Percentiles rank a stretch among this genome's conserved stretches.
Evolutionary conservation across 192 early-diverging fungal genomes (phyloP).

Genomic region (Lunasporangiospora selenospora): DNA sequence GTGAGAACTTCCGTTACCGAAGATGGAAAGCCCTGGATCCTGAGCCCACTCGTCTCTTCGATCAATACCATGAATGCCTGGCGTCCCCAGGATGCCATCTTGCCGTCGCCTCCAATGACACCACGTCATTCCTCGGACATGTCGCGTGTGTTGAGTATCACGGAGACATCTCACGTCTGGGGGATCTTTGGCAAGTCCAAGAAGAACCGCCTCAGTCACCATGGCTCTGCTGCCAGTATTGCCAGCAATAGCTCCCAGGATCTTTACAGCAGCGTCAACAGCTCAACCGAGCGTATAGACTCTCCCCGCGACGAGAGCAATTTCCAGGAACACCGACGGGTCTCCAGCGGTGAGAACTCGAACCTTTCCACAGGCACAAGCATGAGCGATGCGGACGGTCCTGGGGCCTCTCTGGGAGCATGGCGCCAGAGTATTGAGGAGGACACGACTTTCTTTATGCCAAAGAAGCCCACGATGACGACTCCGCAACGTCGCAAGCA

Average conservation of each 20-base stretch:
- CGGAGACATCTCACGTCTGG: conserved; percentile 13
- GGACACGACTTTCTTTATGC: conserved; percentile 29
- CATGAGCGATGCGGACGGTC: not conserved
- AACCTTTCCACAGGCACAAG: not conserved
- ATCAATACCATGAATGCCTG: conserved; percentile 46
- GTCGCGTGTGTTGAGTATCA: not conserved
- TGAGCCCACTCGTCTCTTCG: conserved; percentile 42
- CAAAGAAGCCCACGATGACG: conserved; percentile 13
- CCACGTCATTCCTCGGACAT: conserved; percentile 22
- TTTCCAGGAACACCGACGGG: no score
- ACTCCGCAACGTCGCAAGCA: conserved; percentile 39
- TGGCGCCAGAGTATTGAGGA: conserved; percentile 37
- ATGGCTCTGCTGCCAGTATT: conserved; percentile 11
- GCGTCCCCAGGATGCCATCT: conserved; percentile 30
- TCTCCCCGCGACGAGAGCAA: no score
- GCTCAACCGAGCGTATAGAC: conserved; percentile 16
- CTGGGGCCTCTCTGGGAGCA: conserved; percentile 19
- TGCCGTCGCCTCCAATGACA: conserved; percentile 27
- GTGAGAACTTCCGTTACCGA: conserved; percentile 30
- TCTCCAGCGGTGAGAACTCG: no score
- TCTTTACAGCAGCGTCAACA: conserved; percentile 8
- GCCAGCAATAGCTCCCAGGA: conserved; percentile 10
- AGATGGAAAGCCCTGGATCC: conserved; percentile 40
- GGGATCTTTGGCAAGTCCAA: conserved; percentile 29
- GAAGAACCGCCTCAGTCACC: conserved; percentile 12